Conservation (phyloP, 768 basidiomycete genomes). For the Boletus rubropictus region DNA sequence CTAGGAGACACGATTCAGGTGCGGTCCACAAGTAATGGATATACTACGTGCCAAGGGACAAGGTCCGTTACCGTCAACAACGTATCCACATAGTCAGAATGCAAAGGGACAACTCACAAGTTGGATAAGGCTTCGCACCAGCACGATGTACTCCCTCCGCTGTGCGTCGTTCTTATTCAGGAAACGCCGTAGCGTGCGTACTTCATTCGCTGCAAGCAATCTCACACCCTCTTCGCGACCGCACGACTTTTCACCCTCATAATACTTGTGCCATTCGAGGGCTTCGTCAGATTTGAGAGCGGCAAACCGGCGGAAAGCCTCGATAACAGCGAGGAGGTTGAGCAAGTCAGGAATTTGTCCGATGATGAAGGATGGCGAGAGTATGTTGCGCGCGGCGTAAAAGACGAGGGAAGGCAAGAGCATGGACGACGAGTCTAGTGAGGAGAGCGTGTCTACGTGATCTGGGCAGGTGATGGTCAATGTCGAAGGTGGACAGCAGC, state of each 20-base stretch:
- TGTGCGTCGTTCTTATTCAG: constrained; percentile 9
- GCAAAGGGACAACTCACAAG: constrained; percentile 11
- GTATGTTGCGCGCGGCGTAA: constrained; percentile 27
- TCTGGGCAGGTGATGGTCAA: constrained; percentile 9
- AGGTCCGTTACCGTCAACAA: background rate
- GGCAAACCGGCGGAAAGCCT: constrained; percentile 18
- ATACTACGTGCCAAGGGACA: constrained; percentile 12
- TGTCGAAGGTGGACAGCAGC: background rate
- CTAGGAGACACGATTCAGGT: constrained; percentile 23
- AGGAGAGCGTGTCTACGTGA: background rate
- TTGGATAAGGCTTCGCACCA: constrained; percentile 18
- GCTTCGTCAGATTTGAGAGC: constrained; percentile 14
- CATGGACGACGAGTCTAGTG: background rate
- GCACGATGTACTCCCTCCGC: constrained; percentile 21
- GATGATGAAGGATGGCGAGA: constrained; percentile 25
- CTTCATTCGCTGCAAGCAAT: constrained; percentile 18
- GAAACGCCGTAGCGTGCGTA: constrained; percentile 7
- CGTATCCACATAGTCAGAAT: background rate
- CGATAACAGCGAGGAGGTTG: constrained; percentile 20
- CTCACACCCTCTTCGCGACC: constrained; percentile 10
- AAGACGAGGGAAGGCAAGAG: constrained; percentile 19
- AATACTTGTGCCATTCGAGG: constrained; percentile 26
- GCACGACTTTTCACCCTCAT: constrained; percentile 4
- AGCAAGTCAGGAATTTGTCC: constrained; percentile 30
- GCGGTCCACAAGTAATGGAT: constrained; percentile 27